Conservation (phyloP, 75 land plant genomes). For the Selaginella tamariscina region DNA sequence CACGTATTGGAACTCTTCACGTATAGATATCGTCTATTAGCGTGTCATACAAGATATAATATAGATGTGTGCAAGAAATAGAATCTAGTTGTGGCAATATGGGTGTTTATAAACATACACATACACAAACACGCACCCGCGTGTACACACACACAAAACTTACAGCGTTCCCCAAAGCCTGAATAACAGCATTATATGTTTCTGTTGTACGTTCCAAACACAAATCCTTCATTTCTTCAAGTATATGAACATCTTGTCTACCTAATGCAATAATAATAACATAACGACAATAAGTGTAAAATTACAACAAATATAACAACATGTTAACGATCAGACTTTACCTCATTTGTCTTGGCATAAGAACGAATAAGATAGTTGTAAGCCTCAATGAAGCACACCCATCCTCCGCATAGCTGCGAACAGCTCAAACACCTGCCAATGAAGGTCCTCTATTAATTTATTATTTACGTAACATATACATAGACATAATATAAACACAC, state of each 20-base stretch:
- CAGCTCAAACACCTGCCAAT: slow-evolving; percentile 6
- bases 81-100: no score
- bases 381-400: background rate
- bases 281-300: background rate
- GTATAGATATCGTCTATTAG: no score
- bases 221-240: slow-evolving; percentile 7
- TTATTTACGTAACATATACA: background rate
- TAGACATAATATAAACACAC: no score
- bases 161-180: slow-evolving; percentile 3
- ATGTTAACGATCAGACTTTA: background rate
- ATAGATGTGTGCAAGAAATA: background rate
- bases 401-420: slow-evolving; percentile 9
- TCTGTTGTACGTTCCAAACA: background rate
- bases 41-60: no score
- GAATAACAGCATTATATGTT: slow-evolving; percentile 11
- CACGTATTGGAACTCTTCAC: no score
- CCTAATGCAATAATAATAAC: background rate
- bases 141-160: no score
- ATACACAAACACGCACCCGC: no score
- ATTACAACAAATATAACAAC: background rate
- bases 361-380: slow-evolving; percentile 3
- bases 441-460: no score
- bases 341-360: background rate
- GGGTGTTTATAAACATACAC: no score
- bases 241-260: background rate